Conservation (phyloP, 345 rosid species). For the Reutealis trisperma region DNA sequence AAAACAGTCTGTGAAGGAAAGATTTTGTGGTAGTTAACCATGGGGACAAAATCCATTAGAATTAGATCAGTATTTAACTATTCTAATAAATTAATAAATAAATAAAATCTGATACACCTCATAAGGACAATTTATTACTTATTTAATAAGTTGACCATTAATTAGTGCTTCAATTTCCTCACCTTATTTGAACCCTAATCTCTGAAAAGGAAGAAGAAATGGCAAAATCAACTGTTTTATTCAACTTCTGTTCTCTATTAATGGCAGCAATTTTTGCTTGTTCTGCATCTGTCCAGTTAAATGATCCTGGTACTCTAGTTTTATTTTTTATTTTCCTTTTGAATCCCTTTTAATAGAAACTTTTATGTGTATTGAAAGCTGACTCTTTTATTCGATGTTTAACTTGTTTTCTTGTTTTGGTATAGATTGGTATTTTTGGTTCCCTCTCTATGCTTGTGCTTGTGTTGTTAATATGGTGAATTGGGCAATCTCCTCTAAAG, state of each 20-base stretch:
- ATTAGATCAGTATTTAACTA: background rate
- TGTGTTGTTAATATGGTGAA: conserved; percentile 49
- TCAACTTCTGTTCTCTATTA: conserved; percentile 41
- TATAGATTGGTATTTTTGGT: conserved; percentile 85
- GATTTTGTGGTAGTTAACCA: background rate
- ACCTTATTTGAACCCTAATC: background rate
- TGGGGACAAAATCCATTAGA: background rate
- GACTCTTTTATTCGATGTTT: background rate
- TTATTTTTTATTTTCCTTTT: background rate
- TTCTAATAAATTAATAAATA: background rate
- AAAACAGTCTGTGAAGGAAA: background rate
- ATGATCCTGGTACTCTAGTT: conserved; percentile 60
- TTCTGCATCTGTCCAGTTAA: conserved; percentile 79
- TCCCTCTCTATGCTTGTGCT: conserved; percentile 70
- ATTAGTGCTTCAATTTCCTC: background rate
- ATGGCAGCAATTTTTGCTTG: conserved; percentile 72
- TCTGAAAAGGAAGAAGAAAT: conserved; percentile 5
- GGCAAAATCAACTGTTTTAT: conserved; percentile 13
- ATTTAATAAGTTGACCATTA: conserved; percentile 23
- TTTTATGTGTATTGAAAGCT: background rate
- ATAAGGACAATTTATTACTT: background rate
- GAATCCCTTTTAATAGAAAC: background rate
- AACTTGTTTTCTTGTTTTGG: background rate
- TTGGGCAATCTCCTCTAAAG: conserved; percentile 27
- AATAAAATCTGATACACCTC: background rate